Percentiles rank a stretch among this genome's conserved stretches.
Evolutionary conservation across 768 basidiomycete genomes (phyloP).

Genomic region (Epithele typhae): DNA sequence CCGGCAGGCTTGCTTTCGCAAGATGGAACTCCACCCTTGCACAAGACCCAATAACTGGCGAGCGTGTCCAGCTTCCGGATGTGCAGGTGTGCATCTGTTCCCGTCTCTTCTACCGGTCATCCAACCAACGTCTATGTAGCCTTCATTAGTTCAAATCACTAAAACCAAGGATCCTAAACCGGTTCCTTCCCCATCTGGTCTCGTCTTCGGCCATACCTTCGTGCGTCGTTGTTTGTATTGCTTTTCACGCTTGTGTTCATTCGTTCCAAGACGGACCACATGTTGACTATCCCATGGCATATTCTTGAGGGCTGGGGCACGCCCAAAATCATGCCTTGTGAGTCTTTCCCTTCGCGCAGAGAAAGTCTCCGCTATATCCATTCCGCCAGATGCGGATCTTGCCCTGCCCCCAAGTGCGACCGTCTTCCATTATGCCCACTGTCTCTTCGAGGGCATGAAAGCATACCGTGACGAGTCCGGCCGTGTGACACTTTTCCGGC

Average conservation of each 20-base stretch:
- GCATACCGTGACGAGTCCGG: constrained; percentile 77
- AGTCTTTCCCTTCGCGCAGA: constrained; percentile 24
- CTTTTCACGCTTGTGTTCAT: background rate
- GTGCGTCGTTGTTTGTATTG: constrained; percentile 34
- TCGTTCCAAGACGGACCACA: constrained; percentile 68
- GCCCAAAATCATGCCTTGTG: constrained; percentile 82
- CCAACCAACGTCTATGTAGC: constrained; percentile 31
- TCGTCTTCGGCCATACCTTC: constrained; percentile 86
- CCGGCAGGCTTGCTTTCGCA: constrained; percentile 5
- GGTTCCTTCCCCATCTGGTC: constrained; percentile 57
- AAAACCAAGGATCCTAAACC: constrained; percentile 49
- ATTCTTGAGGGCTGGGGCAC: constrained; percentile 71
- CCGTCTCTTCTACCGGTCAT: background rate
- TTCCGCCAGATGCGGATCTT: constrained; percentile 55
- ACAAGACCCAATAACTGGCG: constrained; percentile 47
- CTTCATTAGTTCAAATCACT: constrained; percentile 46
- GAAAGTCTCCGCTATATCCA: background rate
- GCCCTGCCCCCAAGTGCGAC: constrained; percentile 72
- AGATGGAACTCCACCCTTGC: constrained; percentile 14
- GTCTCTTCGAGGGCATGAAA: constrained; percentile 92
- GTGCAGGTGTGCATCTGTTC: constrained; percentile 41
- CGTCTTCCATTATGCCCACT: constrained; percentile 91
- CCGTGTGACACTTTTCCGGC: constrained; percentile 81
- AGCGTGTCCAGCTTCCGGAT: constrained; percentile 41
- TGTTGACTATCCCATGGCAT: constrained; percentile 76